Conservation (phyloP, 306 rosid species). For the Castanea mollissima region DNA sequence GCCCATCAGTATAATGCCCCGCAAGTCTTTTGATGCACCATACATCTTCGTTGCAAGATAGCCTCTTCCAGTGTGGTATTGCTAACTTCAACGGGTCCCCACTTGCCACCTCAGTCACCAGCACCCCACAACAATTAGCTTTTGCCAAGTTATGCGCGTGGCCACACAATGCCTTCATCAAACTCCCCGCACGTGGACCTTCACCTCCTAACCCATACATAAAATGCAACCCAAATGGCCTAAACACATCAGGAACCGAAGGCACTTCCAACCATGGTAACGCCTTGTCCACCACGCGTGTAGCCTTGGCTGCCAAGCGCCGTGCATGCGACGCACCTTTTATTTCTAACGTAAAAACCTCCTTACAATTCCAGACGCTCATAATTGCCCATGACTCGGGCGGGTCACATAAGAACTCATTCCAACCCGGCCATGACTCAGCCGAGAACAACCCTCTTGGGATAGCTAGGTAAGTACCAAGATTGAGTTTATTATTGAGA, state of each 20-base stretch:
- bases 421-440: conserved; percentile 62
- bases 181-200: conserved; percentile 59
- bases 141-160: conserved; percentile 78
- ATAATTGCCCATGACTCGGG: conserved; percentile 87
- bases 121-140: conserved; percentile 61
- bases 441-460: conserved; percentile 43
- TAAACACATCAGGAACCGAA: conserved; percentile 69
- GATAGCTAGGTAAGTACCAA: conserved; percentile 84
- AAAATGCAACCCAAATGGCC: conserved; percentile 78
- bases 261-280: conserved; percentile 73
- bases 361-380: conserved; percentile 87
- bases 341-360: conserved; percentile 70
- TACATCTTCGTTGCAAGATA: conserved; percentile 71
- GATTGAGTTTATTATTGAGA: conserved; percentile 55
- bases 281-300: conserved; percentile 64
- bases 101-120: conserved; percentile 74
- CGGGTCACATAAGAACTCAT: conserved; percentile 49
- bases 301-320: conserved; percentile 50
- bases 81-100: conserved; percentile 58
- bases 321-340: conserved; percentile 63
- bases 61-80: conserved; percentile 85
- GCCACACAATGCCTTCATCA: conserved; percentile 61
- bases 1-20: conserved; percentile 78
- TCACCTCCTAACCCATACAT: conserved; percentile 80
- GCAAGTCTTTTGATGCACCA: conserved; percentile 87